Conservation (phyloP, 2,329 filamentous ascomycete genomes). For the Nigrospora oryzae region DNA sequence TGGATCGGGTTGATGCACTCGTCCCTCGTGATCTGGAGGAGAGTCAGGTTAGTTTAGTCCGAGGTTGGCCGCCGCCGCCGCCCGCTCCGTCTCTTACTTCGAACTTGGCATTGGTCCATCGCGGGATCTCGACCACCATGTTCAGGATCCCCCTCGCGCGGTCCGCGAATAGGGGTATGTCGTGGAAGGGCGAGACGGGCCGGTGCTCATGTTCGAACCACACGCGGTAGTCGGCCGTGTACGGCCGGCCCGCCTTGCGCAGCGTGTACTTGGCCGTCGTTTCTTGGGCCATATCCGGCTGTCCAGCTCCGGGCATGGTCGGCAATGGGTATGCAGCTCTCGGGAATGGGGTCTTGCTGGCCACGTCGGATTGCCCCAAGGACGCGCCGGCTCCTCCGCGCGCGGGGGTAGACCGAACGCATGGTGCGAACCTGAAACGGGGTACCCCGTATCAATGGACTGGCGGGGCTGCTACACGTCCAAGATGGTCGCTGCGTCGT, state of each 20-base stretch:
- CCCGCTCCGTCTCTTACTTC: conserved; percentile 53
- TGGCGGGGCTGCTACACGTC: too few relatives aligned
- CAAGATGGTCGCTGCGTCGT: too few relatives aligned
- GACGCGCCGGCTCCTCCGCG: too few relatives aligned
- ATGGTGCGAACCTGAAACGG: too few relatives aligned
- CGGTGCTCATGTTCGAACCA: conserved; percentile 93
- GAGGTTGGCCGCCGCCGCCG: conserved; percentile 9
- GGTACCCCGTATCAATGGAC: too few relatives aligned
- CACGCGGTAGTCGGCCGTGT: conserved; percentile 90
- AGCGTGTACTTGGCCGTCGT: conserved; percentile 59
- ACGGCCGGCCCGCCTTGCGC: conserved; percentile 75
- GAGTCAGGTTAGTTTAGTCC: too few relatives aligned
- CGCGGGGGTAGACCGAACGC: too few relatives aligned
- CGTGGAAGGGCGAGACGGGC: conserved; percentile 87
- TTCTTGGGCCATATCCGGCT: conserved; percentile 18
- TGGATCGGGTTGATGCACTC: conserved; percentile 95
- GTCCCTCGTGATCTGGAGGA: conserved; percentile 81
- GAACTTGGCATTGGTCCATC: conserved; percentile 97
- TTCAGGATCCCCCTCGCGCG: conserved; percentile 87
- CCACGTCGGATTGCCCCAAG: too few relatives aligned
- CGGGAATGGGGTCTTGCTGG: too few relatives aligned
- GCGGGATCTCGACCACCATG: conserved; percentile 96
- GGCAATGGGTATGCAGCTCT: too few relatives aligned
- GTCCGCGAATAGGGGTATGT: conserved; percentile 93
- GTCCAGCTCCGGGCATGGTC: too few relatives aligned